Evolutionary conservation across 495 filamentous ascomycete species (phyloP), one percentile per base, ranked within the genome.

Genomic region (Lasiosphaeria ovina): DNA sequence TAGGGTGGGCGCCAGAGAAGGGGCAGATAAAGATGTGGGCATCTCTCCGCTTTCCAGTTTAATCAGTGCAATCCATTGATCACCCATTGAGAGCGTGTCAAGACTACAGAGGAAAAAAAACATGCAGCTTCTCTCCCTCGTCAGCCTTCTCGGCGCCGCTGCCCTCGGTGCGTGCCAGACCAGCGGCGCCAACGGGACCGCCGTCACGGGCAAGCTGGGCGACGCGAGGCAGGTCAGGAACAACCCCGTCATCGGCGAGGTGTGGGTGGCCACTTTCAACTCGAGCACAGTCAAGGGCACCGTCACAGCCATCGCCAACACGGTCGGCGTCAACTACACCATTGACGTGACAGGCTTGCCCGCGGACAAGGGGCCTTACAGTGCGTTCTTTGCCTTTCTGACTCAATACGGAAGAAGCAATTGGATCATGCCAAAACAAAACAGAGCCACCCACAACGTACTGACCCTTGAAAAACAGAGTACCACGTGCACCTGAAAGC

Each of bases 401-500:
- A 7, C 6, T 32, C 35, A 17, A 45, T n/a, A 47, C 12, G 11
- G 2, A 11, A 8, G 6, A 24, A 24, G 24, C 24, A 24, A 24
- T 24, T 24, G 24, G 24, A 24, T 24, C 24, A 24, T 24, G 24
- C 2, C 24, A 24, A 24, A 24, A 24, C 24, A 24, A 24, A 24
- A 24, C 24, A 24, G 24, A 24, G 2, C 24, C 24, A 2, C 24
- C 24, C 24, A 42, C 38, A 42, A 42, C 8, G 35, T 63, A 24
- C n/a, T 17, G 51, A 44, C 10, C 11, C 44, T 47, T 44, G 32
- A 36, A 49, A 49, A 48, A 72, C 52, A 92, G 89, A 80, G 33
- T 96, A 92, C 76, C 91, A 94, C 63, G 81, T 96, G 69, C 90
- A 95, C 75, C 79, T 84, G 62, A 69, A 77, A 45, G 85, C 86